phyloP scores from a whole-genome alignment of 306 rosid species.

The Malus asiatica region DNA sequence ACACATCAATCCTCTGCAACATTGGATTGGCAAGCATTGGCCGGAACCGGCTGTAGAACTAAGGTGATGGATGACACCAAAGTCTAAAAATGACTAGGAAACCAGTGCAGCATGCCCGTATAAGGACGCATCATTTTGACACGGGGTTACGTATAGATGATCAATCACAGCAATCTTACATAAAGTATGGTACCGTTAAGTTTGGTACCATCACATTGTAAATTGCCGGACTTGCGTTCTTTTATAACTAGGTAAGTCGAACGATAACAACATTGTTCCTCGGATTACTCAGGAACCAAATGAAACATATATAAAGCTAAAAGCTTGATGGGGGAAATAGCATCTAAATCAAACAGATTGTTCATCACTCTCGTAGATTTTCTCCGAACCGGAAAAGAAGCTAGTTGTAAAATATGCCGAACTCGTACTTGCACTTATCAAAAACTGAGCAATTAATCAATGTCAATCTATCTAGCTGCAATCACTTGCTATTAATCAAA shows the following conservation, averaged over 20 bases:
- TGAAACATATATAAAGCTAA: background rate
- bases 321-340: background rate
- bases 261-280: background rate
- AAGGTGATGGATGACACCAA: background rate
- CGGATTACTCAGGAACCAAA: background rate
- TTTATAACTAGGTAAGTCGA: background rate
- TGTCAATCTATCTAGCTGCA: background rate
- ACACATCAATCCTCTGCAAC: background rate
- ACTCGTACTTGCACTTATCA: too few relatives aligned
- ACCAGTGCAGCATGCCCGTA: background rate
- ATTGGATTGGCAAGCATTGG: background rate
- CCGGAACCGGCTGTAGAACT: background rate
- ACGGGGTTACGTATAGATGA: background rate
- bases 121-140: background rate
- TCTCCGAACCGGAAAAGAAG: too few relatives aligned
- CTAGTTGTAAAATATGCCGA: too few relatives aligned
- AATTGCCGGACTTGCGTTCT: background rate
- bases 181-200: background rate
- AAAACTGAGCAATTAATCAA: background rate
- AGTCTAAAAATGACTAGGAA: background rate
- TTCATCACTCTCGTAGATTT: background rate
- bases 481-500: constrained; percentile 2
- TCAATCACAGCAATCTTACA: background rate
- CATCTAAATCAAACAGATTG: background rate
- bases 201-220: background rate